Evolutionary conservation across 495 filamentous ascomycete species (phyloP).

Genomic region (Neurospora sp.): DNA sequence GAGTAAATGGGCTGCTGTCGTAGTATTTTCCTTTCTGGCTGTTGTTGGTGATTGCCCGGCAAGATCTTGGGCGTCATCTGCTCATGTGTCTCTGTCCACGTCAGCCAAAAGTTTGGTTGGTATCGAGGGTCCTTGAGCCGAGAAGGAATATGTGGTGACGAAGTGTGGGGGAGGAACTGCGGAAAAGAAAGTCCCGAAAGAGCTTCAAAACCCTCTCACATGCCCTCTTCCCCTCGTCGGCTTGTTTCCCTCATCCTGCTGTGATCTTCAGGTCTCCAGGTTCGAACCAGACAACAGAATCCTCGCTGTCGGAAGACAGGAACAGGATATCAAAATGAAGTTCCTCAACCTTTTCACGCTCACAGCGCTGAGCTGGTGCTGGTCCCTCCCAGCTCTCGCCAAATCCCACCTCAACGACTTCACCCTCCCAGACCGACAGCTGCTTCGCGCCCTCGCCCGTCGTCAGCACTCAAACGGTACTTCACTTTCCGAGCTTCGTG

Average conservation of each 20-base stretch:
- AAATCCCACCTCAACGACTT: neutral
- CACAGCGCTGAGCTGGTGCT: neutral
- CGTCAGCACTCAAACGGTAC: neutral
- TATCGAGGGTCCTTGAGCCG: neutral
- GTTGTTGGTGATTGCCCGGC: neutral
- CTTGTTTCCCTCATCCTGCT: neutral
- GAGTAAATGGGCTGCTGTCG: neutral
- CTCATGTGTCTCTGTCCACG: neutral
- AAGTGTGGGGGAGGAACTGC: neutral
- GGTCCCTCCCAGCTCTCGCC: neutral
- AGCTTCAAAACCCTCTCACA: neutral
- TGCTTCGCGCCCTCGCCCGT: neutral
- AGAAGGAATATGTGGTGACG: neutral
- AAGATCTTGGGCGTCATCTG: neutral
- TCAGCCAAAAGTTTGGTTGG: neutral
- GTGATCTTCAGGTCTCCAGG: neutral
- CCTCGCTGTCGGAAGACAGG: neutral
- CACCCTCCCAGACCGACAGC: neutral
- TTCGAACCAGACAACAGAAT: neutral
- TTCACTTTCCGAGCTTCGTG: too few species aligned
- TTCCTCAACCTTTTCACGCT: neutral
- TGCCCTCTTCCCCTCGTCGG: neutral
- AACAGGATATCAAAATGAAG: neutral
- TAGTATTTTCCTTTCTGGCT: neutral
- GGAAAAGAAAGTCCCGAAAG: neutral